Conservation (phyloP, 345 rosid species). For the Melaleuca alternifolia region DNA sequence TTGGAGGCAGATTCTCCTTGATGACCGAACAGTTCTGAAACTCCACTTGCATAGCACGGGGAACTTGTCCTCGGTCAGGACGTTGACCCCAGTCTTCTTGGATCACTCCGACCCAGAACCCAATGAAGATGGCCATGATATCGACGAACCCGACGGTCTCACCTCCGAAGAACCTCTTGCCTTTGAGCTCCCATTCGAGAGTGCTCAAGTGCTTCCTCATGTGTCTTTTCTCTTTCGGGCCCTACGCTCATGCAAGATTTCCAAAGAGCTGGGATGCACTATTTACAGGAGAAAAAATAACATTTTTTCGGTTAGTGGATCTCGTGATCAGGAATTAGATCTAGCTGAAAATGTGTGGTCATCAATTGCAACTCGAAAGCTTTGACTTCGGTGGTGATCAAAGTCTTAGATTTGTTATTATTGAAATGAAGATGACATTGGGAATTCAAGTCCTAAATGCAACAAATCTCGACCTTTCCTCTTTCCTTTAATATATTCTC, state of each 20-base stretch:
- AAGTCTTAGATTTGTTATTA: neutral
- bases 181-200: constrained; percentile 1
- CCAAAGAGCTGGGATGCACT: neutral
- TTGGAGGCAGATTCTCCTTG: constrained; percentile 4
- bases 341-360: neutral
- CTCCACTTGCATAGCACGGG: constrained; percentile 4
- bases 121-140: neutral
- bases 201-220: neutral
- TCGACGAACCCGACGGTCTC: constrained; percentile 1
- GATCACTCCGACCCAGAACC: neutral
- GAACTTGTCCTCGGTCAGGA: neutral
- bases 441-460: neutral
- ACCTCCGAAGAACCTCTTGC: constrained; percentile 10
- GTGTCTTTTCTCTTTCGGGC: neutral
- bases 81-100: neutral
- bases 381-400: neutral
- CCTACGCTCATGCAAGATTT: neutral
- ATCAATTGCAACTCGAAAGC: neutral
- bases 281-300: neutral
- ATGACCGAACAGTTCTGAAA: neutral
- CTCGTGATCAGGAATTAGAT: neutral
- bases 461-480: too few species aligned
- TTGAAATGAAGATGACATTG: neutral
- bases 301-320: neutral
- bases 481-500: too few species aligned